Conservation (phyloP, 305 asterid genomes). For the Fraxinus xanthoxyloides region DNA sequence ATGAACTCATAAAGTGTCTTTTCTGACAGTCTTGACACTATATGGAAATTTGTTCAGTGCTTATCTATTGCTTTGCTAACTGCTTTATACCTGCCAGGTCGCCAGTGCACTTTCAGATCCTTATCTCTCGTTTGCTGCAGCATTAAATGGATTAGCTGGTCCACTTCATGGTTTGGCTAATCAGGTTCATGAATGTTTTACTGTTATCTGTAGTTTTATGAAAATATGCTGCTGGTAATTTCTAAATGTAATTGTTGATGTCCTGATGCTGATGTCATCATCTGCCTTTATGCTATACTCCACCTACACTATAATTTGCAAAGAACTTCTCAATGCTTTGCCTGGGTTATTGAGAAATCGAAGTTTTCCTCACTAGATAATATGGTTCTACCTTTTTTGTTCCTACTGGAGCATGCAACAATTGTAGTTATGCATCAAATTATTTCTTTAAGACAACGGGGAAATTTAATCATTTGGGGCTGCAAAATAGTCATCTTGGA, state of each 20-base stretch:
- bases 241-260: neutral
- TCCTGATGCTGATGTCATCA: neutral
- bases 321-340: neutral
- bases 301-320: neutral
- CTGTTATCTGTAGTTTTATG: neutral
- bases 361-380: neutral
- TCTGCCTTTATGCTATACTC: neutral
- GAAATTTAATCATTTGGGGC: neutral
- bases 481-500: neutral
- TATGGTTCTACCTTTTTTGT: neutral
- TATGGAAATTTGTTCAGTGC: neutral
- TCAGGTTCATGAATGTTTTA: slow-evolving; percentile 48
- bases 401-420: neutral
- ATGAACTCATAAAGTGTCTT: neutral
- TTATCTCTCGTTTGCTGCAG: slow-evolving; percentile 88
- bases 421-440: neutral
- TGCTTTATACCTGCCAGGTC: slow-evolving; percentile 43
- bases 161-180: slow-evolving; percentile 93
- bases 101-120: slow-evolving; percentile 94
- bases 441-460: neutral
- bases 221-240: neutral
- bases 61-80: slow-evolving; percentile 10
- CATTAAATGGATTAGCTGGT: slow-evolving; percentile 91
- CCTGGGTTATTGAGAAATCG: neutral
- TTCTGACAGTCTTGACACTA: neutral